These are phyloP conservation scores for Metschnikowia hibisci DNA, from an alignment of 805 yeast genomes.

Conservation along the genomic window DNA sequence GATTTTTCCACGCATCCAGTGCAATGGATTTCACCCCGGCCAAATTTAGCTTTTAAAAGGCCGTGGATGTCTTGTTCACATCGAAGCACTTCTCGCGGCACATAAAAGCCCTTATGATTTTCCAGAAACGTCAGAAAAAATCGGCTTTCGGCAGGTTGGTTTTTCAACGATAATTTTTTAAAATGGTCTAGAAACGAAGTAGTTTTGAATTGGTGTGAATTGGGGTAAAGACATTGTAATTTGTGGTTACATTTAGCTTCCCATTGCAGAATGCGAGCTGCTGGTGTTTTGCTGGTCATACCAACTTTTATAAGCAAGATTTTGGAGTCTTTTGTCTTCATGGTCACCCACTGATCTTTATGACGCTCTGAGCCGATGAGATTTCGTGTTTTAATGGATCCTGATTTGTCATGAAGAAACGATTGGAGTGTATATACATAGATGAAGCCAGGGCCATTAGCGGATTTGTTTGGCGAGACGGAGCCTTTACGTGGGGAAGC, in stretches of 20 bases:
- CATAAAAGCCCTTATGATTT: conserved; percentile 34
- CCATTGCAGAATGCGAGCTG: conserved; percentile 48
- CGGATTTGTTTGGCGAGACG: not conserved
- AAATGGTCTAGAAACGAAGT: conserved; percentile 9
- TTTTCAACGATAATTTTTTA: conserved; percentile 7
- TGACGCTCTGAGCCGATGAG: conserved; percentile 16
- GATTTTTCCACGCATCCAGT: conserved; percentile 35
- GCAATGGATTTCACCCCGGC: conserved; percentile 48
- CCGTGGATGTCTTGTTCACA: conserved; percentile 44
- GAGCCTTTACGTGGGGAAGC: not conserved
- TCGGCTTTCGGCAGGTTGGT: conserved; percentile 5
- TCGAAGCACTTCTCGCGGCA: conserved; percentile 23
- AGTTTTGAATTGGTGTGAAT: conserved; percentile 10
- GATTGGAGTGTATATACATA: conserved; percentile 48
- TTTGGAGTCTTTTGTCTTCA: conserved; percentile 35
- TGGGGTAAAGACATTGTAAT: conserved; percentile 37
- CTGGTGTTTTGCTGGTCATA: conserved; percentile 46
- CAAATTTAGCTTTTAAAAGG: conserved; percentile 35
- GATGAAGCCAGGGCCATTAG: conserved; percentile 36
- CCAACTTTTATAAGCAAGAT: conserved; percentile 49
- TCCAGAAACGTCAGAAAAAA: conserved; percentile 17
- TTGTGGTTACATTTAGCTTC: conserved; percentile 47
- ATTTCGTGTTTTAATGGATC: conserved; percentile 39
- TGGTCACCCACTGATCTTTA: conserved; percentile 27
- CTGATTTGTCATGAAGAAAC: conserved; percentile 28